Percentiles rank a stretch among this genome's conserved stretches.
Evolutionary conservation across 176 grass and related monocot genomes (phyloP).

Genomic region (Carex pumila): DNA sequence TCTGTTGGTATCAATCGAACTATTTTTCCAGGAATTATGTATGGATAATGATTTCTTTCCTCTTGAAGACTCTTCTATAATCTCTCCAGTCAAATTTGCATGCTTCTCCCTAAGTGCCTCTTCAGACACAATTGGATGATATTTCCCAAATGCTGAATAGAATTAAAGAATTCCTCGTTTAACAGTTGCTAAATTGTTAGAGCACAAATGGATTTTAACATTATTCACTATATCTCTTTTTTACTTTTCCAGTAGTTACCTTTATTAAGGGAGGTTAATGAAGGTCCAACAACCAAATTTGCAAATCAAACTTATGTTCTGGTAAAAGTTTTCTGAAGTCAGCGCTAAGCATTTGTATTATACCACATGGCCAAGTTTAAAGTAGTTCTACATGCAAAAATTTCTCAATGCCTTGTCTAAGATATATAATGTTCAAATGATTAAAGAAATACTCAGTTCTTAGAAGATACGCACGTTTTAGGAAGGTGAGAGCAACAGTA

Average conservation of each 20-base stretch:
- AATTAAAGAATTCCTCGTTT: neutral
- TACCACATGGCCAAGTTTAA: neutral
- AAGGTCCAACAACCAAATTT: neutral
- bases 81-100: constrained; percentile 49
- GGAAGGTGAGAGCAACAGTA: constrained; percentile 58
- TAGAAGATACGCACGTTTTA: constrained; percentile 37
- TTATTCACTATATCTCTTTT: neutral
- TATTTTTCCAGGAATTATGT: neutral
- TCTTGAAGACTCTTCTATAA: constrained; percentile 25
- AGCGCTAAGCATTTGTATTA: neutral
- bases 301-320: neutral
- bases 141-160: constrained; percentile 61
- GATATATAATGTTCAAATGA: neutral
- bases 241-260: neutral
- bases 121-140: constrained; percentile 58
- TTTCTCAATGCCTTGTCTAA: neutral
- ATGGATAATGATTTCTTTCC: constrained; percentile 15
- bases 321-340: neutral
- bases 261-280: neutral
- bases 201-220: neutral
- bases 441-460: neutral
- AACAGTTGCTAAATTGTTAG: neutral
- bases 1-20: neutral
- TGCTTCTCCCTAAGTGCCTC: constrained; percentile 60
- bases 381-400: neutral